Base-by-base conservation (phyloP, 371 early-diverging fungal genomes). In the Mucor lusitanicus region DNA sequence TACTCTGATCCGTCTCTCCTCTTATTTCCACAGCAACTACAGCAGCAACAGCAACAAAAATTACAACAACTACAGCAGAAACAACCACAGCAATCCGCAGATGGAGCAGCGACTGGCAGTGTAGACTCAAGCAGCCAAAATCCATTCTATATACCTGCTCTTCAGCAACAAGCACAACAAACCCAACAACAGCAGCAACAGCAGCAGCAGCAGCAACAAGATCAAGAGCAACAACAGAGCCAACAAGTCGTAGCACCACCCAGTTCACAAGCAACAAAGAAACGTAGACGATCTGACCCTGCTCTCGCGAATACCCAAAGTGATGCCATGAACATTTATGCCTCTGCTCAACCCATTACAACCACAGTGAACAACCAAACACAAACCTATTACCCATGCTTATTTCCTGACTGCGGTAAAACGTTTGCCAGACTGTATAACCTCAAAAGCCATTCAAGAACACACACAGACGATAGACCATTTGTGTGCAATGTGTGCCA, bases 401-500 rank as follows among this genome's bases (percentile, higher is more conserved):
- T 85, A 56, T 88, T 88, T 56, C 87, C 88, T 0, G 83, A 83
- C 30, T 93, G 94, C 72, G 87, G 85, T 40, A 91, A 91, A 64
- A 85, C 88, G 9, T 93, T 93, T 81, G 87, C 90, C 25, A 83
- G 92, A 15, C 80, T 89, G 3, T 92, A 93, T 67, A 93, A 92
- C 64, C 84, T 92, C 44, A 92, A 91, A 57, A 91, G 92, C 35
- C 94, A 93, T 71, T 88, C 89, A 40, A 75, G 90, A 60, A 92
- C 94, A 5, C 94, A 93, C 70, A 91, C 93, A 0, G 87, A 89
- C 53, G 90, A 91, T 59, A 83, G 92, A 55, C 94, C 94, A 0
- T 95, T 91, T 81, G 80, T 87, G 6, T 95, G 95, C 69, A 70
- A 73, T 28, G 78, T 83, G 3, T 95, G 95, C 72, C 73, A 83